Evolutionary conservation across 106 monocot genomes (phyloP).

Genomic region (Posidonia australis): DNA sequence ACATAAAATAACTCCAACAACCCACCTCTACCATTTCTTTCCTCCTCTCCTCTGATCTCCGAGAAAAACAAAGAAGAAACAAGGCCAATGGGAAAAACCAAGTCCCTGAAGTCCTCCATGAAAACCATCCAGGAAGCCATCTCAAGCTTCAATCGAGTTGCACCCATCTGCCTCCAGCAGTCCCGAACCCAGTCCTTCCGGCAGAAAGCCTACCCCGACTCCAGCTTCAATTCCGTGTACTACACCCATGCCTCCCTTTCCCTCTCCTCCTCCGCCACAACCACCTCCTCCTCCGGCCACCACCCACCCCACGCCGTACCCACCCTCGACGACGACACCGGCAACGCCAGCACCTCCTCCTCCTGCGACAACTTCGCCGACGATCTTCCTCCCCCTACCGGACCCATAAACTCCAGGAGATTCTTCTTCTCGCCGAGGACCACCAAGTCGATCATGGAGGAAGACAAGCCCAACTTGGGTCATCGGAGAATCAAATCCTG

Average conservation of each 20-base stretch:
- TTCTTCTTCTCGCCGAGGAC: constrained; percentile 23
- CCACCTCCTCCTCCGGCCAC: neutral
- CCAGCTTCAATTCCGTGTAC: constrained; percentile 10
- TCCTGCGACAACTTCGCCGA: neutral
- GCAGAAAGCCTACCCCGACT: neutral
- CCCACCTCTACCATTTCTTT: too few species aligned
- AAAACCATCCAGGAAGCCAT: constrained; percentile 15
- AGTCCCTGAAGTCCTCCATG: constrained; percentile 14
- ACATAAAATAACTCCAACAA: too few species aligned
- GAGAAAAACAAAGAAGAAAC: neutral
- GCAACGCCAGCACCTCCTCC: neutral
- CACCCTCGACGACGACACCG: neutral
- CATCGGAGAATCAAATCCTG: neutral
- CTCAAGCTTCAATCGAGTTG: neutral
- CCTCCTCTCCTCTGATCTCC: neutral
- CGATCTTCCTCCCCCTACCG: too few species aligned
- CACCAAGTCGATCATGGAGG: constrained; percentile 20
- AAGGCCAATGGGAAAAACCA: constrained; percentile 2
- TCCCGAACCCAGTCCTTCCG: constrained; percentile 10
- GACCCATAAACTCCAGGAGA: neutral
- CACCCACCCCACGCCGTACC: neutral
- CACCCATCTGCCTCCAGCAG: constrained; percentile 4
- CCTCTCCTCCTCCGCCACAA: neutral
- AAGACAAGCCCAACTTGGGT: neutral
- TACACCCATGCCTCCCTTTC: constrained; percentile 1